Evolutionary conservation across 257 asterid species (phyloP).

Genomic region (Paulownia fortunei): DNA sequence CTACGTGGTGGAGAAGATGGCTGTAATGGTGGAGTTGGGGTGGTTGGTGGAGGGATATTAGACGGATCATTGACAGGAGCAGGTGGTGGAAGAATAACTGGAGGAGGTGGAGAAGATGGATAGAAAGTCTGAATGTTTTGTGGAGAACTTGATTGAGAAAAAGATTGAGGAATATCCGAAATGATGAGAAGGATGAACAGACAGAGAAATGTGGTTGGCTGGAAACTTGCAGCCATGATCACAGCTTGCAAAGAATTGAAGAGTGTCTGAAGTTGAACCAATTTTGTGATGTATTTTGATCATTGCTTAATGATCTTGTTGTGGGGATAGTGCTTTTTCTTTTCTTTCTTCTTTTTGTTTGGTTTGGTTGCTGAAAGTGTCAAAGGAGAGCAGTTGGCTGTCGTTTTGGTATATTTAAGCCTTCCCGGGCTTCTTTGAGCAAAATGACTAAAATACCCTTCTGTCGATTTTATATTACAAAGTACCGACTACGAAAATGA

Average conservation of each 20-base stretch:
- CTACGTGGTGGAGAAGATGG: constrained; percentile 27
- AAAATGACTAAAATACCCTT: constrained; percentile 41
- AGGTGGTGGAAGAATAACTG: not conserved
- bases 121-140: constrained; percentile 73
- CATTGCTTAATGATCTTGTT: constrained; percentile 47
- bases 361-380: constrained; percentile 63
- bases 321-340: not conserved
- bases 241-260: constrained; percentile 24
- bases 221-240: constrained; percentile 50
- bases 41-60: constrained; percentile 19
- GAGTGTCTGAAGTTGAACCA: constrained; percentile 33
- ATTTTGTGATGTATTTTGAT: constrained; percentile 32
- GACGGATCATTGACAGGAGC: constrained; percentile 21
- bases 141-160: constrained; percentile 47
- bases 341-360: constrained; percentile 22
- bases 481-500: not conserved
- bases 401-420: constrained; percentile 46
- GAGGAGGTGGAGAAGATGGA: constrained; percentile 49
- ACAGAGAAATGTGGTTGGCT: constrained; percentile 33
- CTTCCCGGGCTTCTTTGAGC: not conserved
- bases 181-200: constrained; percentile 42
- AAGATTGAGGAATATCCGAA: constrained; percentile 38
- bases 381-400: constrained; percentile 64
- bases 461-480: not conserved
- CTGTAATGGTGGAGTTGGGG: constrained; percentile 1